Base-by-base conservation (phyloP, 1,284 basidiomycete species). In the Ganoderma multipileum region DNA sequence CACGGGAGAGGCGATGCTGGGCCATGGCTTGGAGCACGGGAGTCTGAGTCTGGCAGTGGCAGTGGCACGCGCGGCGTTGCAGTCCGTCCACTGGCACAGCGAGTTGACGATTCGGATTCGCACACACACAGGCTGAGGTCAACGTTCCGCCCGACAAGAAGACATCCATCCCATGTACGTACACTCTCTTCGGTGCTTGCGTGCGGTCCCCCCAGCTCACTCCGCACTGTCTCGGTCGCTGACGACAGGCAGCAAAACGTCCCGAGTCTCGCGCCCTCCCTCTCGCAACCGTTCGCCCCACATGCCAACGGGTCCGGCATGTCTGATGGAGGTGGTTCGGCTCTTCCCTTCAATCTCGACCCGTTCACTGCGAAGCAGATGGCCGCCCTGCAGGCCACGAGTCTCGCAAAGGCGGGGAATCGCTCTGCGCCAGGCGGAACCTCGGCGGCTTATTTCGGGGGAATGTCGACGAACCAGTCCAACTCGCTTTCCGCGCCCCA, bases 291-390 rank as follows among this genome's bases (percentile, higher is more conserved):
- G 30, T 55, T 47, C 61, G 52, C 47, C 57, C 60, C 63, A 42
- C 42, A 61, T 61, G 65, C 58, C 50, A 69, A 38, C 57, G 66
- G 61, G 12, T 57, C 33, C 5, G 63, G 72, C 67, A 63, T 64
- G 16, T 62, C 61, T 62, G 61, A 62, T 62, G 42, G 23, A 28
- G 52, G 52, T 61, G 59, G 59, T 23, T 28, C 55, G 59, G 65
- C 70, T 23, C 68, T 75, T 47, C 66, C 69, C 55, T 77, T 76
- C 72, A 73, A 70, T 68, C 74, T 79, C 63, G 78, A 81, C 68
- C 76, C 78, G 67, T 73, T 71, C 63, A 86, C 86, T 65, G 89
- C 89, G 70, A 93, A 92, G 78, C 92, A 94, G 80, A 91, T 93
- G 87, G 89, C 90, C 44, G 89, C 89, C 20, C 86, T 94, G 73